Conservation (phyloP, 352 stramenopile species). For the Phytopythium helicoides region DNA sequence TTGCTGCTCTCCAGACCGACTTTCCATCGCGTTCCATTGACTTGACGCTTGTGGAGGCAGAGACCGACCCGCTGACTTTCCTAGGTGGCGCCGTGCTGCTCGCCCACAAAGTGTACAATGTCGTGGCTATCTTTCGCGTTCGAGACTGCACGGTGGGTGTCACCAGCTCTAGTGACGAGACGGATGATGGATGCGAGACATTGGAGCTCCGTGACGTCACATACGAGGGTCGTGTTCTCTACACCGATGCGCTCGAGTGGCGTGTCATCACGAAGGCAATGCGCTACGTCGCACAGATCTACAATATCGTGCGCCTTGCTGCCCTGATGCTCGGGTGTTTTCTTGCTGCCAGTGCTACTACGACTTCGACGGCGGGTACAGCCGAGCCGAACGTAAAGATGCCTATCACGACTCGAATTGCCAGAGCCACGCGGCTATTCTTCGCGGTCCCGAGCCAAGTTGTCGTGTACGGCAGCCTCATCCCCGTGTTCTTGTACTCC, state of each 20-base stretch:
- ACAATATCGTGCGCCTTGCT: constrained; percentile 35
- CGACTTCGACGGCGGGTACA: not conserved
- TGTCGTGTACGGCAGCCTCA: constrained; percentile 50
- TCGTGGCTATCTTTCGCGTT: constrained; percentile 42
- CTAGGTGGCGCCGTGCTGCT: constrained; percentile 43
- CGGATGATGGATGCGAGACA: constrained; percentile 21
- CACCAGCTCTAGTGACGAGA: not conserved
- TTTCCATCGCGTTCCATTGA: constrained; percentile 30
- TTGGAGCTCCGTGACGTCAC: constrained; percentile 34
- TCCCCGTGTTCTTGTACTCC: constrained; percentile 44
- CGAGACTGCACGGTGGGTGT: constrained; percentile 19
- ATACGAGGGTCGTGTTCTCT: constrained; percentile 46
- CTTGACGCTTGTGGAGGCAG: constrained; percentile 43
- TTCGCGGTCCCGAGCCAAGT: constrained; percentile 49
- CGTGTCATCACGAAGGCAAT: constrained; percentile 40
- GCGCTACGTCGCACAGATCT: constrained; percentile 43
- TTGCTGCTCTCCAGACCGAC: constrained; percentile 22
- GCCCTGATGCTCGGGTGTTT: constrained; percentile 32
- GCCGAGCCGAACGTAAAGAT: not conserved
- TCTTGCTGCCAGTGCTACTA: constrained; percentile 11
- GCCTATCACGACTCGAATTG: constrained; percentile 5
- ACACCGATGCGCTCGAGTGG: constrained; percentile 56
- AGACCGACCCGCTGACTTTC: constrained; percentile 48
- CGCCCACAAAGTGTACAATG: constrained; percentile 55
- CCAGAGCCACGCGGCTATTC: constrained; percentile 27